A percentile compares a stretch with the other conserved stretches of the same genome.
Evolutionary conservation across 371 early-diverging fungal species (phyloP).

Genomic region (Mortierella sp.): DNA sequence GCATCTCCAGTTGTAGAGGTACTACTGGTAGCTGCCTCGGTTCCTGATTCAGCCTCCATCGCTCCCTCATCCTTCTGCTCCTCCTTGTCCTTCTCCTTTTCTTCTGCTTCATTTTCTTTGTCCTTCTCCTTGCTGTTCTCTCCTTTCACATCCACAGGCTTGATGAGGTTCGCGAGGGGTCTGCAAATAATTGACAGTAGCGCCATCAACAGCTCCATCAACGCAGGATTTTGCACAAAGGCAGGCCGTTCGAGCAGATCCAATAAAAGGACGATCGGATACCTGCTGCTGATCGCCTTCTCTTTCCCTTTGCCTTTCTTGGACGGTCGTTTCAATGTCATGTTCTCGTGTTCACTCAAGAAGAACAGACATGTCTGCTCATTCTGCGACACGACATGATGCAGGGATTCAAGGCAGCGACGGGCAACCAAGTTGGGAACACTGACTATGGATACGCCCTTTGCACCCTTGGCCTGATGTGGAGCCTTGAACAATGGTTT

Average conservation of each 20-base stretch:
- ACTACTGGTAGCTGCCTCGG: neutral
- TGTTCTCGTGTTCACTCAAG: slow-evolving; percentile 76
- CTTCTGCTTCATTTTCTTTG: slow-evolving; percentile 29
- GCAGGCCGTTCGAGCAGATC: slow-evolving; percentile 84
- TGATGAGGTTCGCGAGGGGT: slow-evolving; percentile 61
- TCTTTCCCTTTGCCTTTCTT: slow-evolving; percentile 78
- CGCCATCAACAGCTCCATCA: slow-evolving; percentile 93
- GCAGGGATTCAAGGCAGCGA: slow-evolving; percentile 86
- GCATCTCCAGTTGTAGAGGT: no score
- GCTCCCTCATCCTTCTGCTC: slow-evolving; percentile 8
- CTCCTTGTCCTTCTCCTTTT: slow-evolving; percentile 29
- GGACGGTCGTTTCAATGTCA: slow-evolving; percentile 58
- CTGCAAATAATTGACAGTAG: slow-evolving; percentile 81
- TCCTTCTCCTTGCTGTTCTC: slow-evolving; percentile 55
- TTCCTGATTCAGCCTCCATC: neutral
- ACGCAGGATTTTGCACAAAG: slow-evolving; percentile 76
- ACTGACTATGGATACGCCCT: slow-evolving; percentile 55
- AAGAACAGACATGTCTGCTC: slow-evolving; percentile 76
- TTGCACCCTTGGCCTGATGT: slow-evolving; percentile 42
- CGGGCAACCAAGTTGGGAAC: slow-evolving; percentile 88
- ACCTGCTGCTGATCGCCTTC: slow-evolving; percentile 65
- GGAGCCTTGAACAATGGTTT: slow-evolving; percentile 51
- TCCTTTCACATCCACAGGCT: slow-evolving; percentile 59
- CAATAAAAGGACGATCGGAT: slow-evolving; percentile 88
- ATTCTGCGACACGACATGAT: slow-evolving; percentile 75